Base-by-base conservation (phyloP, 2,329 filamentous ascomycete genomes). In the Trichothecium sympodiale region DNA sequence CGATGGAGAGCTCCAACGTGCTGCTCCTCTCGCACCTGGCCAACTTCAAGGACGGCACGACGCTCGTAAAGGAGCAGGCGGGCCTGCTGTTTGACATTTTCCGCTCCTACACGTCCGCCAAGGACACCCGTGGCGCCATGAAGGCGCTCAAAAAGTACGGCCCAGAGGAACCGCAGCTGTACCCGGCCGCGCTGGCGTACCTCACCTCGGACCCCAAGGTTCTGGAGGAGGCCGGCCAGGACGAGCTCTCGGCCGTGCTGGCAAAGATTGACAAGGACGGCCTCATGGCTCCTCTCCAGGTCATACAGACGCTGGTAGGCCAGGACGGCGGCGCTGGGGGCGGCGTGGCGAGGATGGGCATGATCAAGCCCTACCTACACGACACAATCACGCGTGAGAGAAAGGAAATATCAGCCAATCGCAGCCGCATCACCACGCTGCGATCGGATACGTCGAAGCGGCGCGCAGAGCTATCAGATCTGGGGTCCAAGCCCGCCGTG, bases 41-140 rank as follows among this genome's bases (percentile, higher is more conserved):
- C 4, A 76, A 87, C 47, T 98, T 96, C 63, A 72, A 75, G 31
- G 86, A 93, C 50, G 91, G 91, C 14, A 94, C 87, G 0, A 85
- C 86, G 2, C 73, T 98, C 2, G 88, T 98, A 37, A 84, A 88
- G 46, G 91, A 98, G 61, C 85, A 95, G 52, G 85, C 93, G 40
- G 87, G 88, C 15, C 71, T 98, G 3, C 73, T 85, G 29, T 91
- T 88, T 38, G 91, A 98, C 57, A 96, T 98, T 40, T 96, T 98
- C 64, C 80, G 91, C 33, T 95, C 89, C 1, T 95, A 94, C 55
- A 94, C 89, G 2, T 78, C 87, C 1, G 86, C 88, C 16, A 86
- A 87, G 45, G 91, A 98, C 55, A 98, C 91, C 1, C 69, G 74
- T 29, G 89, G 91, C 8, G 89, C 89, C 5, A 86, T 98, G 51